Evolutionary conservation across 441 rosid genomes (phyloP), one percentile per base, ranked within the genome.

Genomic region (Macaranga tanarius): DNA sequence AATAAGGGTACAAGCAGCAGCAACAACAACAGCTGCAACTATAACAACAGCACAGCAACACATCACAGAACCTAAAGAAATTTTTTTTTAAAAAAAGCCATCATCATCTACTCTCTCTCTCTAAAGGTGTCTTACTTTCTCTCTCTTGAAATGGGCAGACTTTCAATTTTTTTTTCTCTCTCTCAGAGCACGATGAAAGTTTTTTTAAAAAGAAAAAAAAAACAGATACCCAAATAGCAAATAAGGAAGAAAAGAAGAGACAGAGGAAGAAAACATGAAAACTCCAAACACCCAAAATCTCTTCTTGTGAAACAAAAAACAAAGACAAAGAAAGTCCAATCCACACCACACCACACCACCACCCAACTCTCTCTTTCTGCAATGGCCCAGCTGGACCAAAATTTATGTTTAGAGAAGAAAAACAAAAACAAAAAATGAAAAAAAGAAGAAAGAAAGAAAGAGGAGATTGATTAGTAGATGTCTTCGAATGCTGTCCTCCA

Each of bases 371-470:
- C 71, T 59, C 78, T 60, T 44, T 75, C 85, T 73, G 59, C 84
- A 79, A 80, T 88, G 87, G 89, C 90, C 87, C 85, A 83, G 83
- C 84, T 85, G 86, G 86, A 86, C 86, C 89, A 83, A 80, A 81
- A 75, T 79, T 71, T 74, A 74, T 78, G 79, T 77, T 31, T 16
- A 56, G 62, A 61, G 64, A 25, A 67, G 69, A 58, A 76, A 75
- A 66, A 56, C 69, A 72, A 70, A 71, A 20, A 59, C 22, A 72
- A 38, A 51, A 34, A 59, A 64, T n/a, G n/a, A 72, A 48, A 64
- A 67, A 62, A 69, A 76, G 34, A 31, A 59, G 40, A 72, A 38
- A 51, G 34, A 59, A 64, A 72, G 57, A 64, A 67, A 61, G 71
- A 76, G 52, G 67, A 20, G 22, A 70, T 31, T 31, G 22, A 70